Conservation (phyloP, 306 rosid species). For the Vachellia collinsii region DNA sequence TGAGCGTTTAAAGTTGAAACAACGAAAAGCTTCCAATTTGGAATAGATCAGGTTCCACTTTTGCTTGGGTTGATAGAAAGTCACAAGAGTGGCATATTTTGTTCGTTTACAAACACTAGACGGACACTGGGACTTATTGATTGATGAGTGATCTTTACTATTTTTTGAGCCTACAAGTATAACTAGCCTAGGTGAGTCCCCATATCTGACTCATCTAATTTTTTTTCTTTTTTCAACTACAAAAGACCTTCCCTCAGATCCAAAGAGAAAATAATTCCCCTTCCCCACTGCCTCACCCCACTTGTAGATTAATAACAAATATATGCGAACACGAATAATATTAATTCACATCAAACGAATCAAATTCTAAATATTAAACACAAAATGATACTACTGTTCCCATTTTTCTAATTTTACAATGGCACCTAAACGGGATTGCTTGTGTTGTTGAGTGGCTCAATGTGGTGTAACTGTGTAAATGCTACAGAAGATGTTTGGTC, state of each 20-base stretch:
- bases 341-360: background rate
- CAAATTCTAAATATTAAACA: background rate
- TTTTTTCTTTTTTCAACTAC: no score
- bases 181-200: no score
- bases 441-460: slow-evolving; percentile 36
- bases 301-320: background rate
- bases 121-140: background rate
- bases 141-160: no score
- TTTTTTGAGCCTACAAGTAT: no score
- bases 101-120: slow-evolving; percentile 29
- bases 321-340: background rate
- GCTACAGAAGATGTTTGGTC: slow-evolving; percentile 41
- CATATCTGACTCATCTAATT: no score
- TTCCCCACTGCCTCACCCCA: no score
- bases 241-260: no score
- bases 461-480: slow-evolving; percentile 33
- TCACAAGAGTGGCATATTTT: slow-evolving; percentile 20
- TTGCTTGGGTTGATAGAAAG: slow-evolving; percentile 29
- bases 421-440: slow-evolving; percentile 34
- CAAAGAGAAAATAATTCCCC: no score
- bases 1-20: slow-evolving; percentile 5
- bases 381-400: background rate
- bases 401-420: background rate
- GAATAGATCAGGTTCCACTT: slow-evolving; percentile 19
- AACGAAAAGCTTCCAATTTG: slow-evolving; percentile 25